These are phyloP conservation scores for Silene noctiflora DNA, from an alignment of 179 eudicot species.

Conservation along the genomic window DNA sequence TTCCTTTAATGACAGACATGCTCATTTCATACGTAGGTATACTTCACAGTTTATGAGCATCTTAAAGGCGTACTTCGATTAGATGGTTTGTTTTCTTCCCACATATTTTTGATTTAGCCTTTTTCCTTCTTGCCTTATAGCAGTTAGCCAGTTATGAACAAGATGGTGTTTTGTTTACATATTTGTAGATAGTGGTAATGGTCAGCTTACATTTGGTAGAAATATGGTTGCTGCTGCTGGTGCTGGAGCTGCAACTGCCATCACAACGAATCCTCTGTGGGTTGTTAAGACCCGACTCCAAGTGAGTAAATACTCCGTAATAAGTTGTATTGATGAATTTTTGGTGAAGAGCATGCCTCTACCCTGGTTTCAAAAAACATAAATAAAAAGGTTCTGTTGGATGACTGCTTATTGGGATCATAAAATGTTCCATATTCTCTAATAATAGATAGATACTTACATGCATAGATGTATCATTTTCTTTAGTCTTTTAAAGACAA, in stretches of 20 bases:
- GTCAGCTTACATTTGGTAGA: constrained; percentile 67
- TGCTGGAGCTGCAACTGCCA: constrained; percentile 91
- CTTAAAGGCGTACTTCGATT: constrained; percentile 58
- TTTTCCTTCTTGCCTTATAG: constrained; percentile 10
- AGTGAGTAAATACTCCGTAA: constrained; percentile 44
- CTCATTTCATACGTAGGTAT: constrained; percentile 61
- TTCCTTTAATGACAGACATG: constrained; percentile 37
- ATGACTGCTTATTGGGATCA: no score
- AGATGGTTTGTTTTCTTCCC: constrained; percentile 48
- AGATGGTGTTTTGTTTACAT: neutral
- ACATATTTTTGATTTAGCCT: neutral
- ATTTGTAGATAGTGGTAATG: constrained; percentile 46
- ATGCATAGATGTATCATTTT: no score
- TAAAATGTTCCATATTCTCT: no score
- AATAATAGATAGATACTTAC: no score
- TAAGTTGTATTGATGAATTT: neutral
- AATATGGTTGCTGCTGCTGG: constrained; percentile 94
- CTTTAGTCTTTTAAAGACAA: no score
- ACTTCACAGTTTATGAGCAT: constrained; percentile 79
- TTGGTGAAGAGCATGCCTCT: neutral
- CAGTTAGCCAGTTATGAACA: constrained; percentile 1
- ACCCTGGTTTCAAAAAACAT: no score
- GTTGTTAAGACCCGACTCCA: constrained; percentile 98
- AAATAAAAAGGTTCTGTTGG: no score
- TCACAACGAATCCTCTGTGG: constrained; percentile 89